These are phyloP conservation scores for Elsinoe australis DNA, from an alignment of 2,329 filamentous ascomycete species.

Conservation along the genomic window DNA sequence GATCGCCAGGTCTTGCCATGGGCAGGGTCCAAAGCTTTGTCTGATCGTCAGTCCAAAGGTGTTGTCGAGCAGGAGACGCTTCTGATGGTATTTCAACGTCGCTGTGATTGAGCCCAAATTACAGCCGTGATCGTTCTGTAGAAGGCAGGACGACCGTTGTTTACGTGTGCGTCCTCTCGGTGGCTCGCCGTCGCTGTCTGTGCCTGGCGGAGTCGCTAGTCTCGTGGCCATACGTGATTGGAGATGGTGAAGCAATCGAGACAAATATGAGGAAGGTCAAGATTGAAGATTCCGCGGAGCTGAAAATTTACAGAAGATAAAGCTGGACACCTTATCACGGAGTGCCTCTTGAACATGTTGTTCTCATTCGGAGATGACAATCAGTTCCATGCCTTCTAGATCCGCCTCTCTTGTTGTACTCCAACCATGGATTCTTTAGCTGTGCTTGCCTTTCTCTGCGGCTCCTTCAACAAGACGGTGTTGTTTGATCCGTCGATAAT, in stretches of 20 bases:
- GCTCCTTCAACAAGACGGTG: too few relatives aligned
- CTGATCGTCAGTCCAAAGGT: background rate
- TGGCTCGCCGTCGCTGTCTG: background rate
- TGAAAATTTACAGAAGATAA: background rate
- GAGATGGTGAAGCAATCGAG: slow-evolving; percentile 1
- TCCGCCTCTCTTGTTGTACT: too few relatives aligned
- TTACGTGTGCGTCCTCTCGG: background rate
- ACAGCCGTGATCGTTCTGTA: slow-evolving; percentile 1
- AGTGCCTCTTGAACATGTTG: too few relatives aligned
- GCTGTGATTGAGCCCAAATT: background rate
- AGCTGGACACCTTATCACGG: too few relatives aligned
- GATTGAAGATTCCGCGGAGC: background rate
- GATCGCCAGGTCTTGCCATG: background rate
- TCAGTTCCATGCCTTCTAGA: too few relatives aligned
- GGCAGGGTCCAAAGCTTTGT: background rate
- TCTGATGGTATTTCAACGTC: background rate
- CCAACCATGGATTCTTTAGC: too few relatives aligned
- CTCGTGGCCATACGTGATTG: background rate
- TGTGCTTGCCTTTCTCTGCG: too few relatives aligned
- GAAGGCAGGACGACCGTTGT: background rate
- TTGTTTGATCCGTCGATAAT: too few relatives aligned
- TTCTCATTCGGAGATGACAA: too few relatives aligned
- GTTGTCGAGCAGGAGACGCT: background rate
- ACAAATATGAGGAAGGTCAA: background rate
- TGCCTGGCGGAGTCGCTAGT: background rate